Conservation (phyloP, 2,329 filamentous ascomycete species). For the Scytalidium lignicola region DNA sequence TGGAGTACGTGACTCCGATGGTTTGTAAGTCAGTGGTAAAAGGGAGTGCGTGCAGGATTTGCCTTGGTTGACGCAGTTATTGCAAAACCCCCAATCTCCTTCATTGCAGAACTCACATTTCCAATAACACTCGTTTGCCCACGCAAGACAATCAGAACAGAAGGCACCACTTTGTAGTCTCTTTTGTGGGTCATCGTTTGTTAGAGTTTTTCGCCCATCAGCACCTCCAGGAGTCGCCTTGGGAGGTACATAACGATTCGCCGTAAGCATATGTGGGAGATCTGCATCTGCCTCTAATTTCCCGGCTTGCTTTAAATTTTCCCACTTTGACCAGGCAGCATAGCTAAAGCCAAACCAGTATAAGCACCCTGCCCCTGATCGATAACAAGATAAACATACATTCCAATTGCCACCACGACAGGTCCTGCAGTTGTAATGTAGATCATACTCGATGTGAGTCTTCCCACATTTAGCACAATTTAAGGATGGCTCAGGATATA, state of each 20-base stretch:
- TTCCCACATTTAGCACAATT: conserved; percentile 67
- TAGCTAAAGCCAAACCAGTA: conserved; percentile 86
- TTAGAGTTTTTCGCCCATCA: conserved; percentile 53
- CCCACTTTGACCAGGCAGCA: conserved; percentile 63
- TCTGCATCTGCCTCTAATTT: conserved; percentile 30
- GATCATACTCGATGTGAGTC: conserved; percentile 71
- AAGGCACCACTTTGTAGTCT: conserved; percentile 77
- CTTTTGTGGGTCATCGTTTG: conserved; percentile 60
- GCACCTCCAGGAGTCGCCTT: conserved; percentile 44
- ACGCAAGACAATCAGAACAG: conserved; percentile 69
- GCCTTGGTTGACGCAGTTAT: conserved; percentile 78
- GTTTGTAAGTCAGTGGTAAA: conserved; percentile 65
- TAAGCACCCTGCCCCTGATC: conserved; percentile 67
- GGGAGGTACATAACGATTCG: conserved; percentile 51
- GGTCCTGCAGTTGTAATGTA: conserved; percentile 75
- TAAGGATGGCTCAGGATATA: conserved; percentile 67
- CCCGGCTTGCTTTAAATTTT: conserved; percentile 38
- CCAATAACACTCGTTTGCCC: conserved; percentile 84
- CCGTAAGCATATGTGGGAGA: conserved; percentile 52
- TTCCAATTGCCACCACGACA: conserved; percentile 71
- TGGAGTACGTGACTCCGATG: conserved; percentile 26
- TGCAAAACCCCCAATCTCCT: conserved; percentile 93
- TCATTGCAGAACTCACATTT: conserved; percentile 82
- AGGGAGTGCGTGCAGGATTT: conserved; percentile 77
- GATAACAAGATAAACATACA: conserved; percentile 78